A percentile compares a stretch with the other conserved stretches of the same genome.
Conservation (phyloP, 1,284 basidiomycete genomes). For the Trichosporon asahii region DNA sequence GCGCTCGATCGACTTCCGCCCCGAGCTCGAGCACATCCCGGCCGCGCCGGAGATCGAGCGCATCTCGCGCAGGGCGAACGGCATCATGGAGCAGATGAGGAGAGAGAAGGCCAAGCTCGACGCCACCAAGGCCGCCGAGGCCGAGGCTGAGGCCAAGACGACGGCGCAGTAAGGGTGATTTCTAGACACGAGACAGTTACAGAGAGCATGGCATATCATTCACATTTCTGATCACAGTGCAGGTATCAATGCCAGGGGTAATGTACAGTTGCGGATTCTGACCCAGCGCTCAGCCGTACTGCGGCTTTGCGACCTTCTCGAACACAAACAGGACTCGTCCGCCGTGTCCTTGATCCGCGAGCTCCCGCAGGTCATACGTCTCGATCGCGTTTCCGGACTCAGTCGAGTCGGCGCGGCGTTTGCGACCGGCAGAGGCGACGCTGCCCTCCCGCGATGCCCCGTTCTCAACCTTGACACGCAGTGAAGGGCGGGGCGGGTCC, state of each 20-base stretch:
- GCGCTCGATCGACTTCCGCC: conserved; percentile 25
- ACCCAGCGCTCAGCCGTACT: conserved; percentile 15
- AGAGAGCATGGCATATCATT: neutral
- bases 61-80: neutral
- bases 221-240: neutral
- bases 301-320: conserved; percentile 42
- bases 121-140: conserved; percentile 3
- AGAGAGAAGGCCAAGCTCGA: conserved; percentile 12
- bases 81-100: neutral
- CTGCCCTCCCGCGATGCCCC: neutral
- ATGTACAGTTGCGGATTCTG: neutral
- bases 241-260: neutral
- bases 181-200: neutral
- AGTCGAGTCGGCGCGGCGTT: neutral
- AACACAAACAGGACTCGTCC: conserved; percentile 50
- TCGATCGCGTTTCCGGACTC: neutral
- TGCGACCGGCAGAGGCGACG: neutral
- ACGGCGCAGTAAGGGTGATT: conserved; percentile 8
- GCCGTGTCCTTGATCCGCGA: conserved; percentile 31
- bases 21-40: conserved; percentile 5
- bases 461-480: neutral
- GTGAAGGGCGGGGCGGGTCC: conserved; percentile 9
- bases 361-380: conserved; percentile 36
- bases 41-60: neutral
- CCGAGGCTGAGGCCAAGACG: neutral